These are phyloP conservation scores for Erigeron philadelphicus DNA, from an alignment of 140 eudicot species.

Conservation along the genomic window DNA sequence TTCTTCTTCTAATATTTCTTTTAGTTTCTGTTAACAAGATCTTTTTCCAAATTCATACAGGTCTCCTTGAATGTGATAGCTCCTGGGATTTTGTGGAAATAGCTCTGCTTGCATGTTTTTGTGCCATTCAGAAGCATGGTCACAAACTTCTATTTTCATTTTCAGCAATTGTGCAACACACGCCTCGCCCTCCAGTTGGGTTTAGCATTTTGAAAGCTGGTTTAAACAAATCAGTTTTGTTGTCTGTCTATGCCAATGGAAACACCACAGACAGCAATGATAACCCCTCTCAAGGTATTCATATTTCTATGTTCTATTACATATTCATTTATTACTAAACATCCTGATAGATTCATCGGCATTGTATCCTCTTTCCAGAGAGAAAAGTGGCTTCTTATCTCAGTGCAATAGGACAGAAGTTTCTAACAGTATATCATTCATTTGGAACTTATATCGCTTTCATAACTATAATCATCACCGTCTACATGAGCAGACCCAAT, in stretches of 20 bases:
- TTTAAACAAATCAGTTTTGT: slow-evolving; percentile 84
- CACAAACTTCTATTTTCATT: slow-evolving; percentile 82
- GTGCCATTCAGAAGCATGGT: slow-evolving; percentile 97
- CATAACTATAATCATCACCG: slow-evolving; percentile 76
- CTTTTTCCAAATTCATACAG: slow-evolving; percentile 39
- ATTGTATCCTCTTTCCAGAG: slow-evolving; percentile 57
- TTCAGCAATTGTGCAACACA: slow-evolving; percentile 82
- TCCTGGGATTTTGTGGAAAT: slow-evolving; percentile 83
- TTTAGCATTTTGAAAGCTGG: slow-evolving; percentile 96
- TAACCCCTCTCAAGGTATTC: slow-evolving; percentile 67
- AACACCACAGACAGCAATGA: slow-evolving; percentile 37
- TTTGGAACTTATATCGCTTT: slow-evolving; percentile 85
- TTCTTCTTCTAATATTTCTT: neutral
- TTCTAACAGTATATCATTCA: slow-evolving; percentile 68
- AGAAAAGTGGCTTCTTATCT: slow-evolving; percentile 82
- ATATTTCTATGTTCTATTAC: neutral
- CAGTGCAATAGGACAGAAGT: slow-evolving; percentile 78
- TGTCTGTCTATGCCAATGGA: slow-evolving; percentile 72
- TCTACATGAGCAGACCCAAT: slow-evolving; percentile 74
- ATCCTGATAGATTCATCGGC: slow-evolving; percentile 2
- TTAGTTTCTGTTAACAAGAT: neutral
- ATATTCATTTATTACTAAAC: slow-evolving; percentile 7
- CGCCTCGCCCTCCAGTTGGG: slow-evolving; percentile 87
- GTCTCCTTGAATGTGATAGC: slow-evolving; percentile 65
- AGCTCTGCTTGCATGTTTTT: slow-evolving; percentile 83